Base-by-base conservation (phyloP, 768 basidiomycete genomes). In the Phaeotremella fagi region DNA sequence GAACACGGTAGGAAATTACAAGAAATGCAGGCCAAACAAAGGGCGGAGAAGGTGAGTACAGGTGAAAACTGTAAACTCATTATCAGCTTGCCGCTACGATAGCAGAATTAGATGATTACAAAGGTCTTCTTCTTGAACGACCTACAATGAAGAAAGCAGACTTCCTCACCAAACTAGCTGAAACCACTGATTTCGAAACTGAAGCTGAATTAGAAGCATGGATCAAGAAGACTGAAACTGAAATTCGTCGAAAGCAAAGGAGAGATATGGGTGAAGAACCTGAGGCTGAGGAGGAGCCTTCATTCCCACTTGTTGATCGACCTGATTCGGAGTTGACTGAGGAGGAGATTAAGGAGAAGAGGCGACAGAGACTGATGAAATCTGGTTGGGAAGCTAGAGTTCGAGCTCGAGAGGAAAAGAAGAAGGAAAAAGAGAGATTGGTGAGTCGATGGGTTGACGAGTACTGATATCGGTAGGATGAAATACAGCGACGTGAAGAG, bases 301-400 rank as follows among this genome's bases (percentile, higher is more conserved):
- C 84, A 0, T 99, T 91, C 77, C 91, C 89, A 18, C 79, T 99
- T 1, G 78, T 94, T n/a, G 90, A 95, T 64, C 79, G 86, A 1
- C 90, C 91, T 0, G 95, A 99, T 73, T 84, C 82, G 4, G 87
- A 94, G 54, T 85, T 91, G 58, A 88, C 89, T 63, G 92, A 98
- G 67, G 91, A 94, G 35, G 81, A 84, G 23, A 71, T 97, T 29
- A 97, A 88, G 71, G 95, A 99, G 75, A 99, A 98, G 78, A 85
- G 84, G 66, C 88, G 86, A 66, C 95, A 99, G 71, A 86, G 84
- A 60, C 79, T 98, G 27, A 77, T 92, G 77, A 98, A 95, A 73
- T 90, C 91, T 0, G 89, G 88, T 0, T 91, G 85, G 72, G 94
- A 98, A 53, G 90, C 92, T 0, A 85, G 95, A 20, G 82, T 83